phyloP scores from a whole-genome alignment of 148 eudicot genomes.

The Fallopia convolvulus region DNA sequence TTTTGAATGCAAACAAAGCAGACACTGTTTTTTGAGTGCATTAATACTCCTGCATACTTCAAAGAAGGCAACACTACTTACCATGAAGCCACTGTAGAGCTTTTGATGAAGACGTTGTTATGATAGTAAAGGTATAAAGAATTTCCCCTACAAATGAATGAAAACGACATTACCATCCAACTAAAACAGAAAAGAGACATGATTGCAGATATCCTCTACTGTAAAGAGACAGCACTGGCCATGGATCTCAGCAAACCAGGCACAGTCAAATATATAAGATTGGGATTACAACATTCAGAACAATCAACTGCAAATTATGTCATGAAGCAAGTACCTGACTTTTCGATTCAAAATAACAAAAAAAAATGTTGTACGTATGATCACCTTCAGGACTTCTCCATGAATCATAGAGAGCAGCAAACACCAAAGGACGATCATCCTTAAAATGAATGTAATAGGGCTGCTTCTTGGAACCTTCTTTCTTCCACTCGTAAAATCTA shows the following conservation, averaged over 20 bases:
- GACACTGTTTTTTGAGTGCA: background rate
- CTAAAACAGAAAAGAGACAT: background rate
- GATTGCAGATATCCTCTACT: background rate
- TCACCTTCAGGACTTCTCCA: slow-evolving; percentile 93
- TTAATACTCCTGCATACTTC: background rate
- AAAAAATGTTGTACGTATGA: background rate
- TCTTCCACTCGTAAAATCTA: slow-evolving; percentile 99
- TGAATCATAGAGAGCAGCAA: slow-evolving; percentile 94
- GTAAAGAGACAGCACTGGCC: background rate
- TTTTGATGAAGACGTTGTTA: slow-evolving; percentile 85
- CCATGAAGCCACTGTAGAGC: slow-evolving; percentile 86
- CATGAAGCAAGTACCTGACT: background rate
- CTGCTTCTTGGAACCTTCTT: slow-evolving; percentile 79
- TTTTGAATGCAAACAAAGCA: background rate
- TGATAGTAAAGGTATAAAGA: slow-evolving; percentile 72
- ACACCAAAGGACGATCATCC: slow-evolving; percentile 80
- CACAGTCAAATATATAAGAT: background rate
- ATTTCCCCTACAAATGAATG: slow-evolving; percentile 55
- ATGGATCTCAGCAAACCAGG: background rate
- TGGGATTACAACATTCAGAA: background rate
- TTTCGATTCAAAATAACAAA: background rate
- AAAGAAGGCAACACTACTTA: slow-evolving; percentile 27
- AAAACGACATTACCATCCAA: background rate
- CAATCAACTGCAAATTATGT: background rate
- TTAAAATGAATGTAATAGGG: slow-evolving; percentile 82